Evolutionary conservation across 2,329 filamentous ascomycete genomes (phyloP).

Genomic region (Remersonia thermophila): DNA sequence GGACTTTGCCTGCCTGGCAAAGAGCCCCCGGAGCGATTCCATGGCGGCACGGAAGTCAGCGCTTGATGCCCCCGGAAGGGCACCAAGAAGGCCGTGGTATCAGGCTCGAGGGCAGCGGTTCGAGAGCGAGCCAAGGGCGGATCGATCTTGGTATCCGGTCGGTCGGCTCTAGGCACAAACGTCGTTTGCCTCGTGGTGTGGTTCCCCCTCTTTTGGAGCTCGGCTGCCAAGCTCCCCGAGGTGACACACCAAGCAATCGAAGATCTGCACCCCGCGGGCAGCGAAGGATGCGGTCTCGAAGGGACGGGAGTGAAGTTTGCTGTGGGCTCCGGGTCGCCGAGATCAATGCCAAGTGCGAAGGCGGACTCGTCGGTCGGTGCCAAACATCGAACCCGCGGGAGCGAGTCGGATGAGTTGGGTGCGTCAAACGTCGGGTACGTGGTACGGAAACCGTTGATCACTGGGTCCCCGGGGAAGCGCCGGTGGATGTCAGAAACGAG

Average conservation of each 20-base stretch:
- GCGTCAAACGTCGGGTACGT: too few relatives aligned
- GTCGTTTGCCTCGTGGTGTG: background rate
- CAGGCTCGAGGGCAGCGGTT: constrained; percentile 2
- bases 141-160: too few relatives aligned
- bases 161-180: too few relatives aligned
- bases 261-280: too few relatives aligned
- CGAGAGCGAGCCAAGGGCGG: background rate
- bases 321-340: background rate
- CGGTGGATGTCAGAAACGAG: too few relatives aligned
- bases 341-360: constrained; percentile 8
- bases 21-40: constrained; percentile 7
- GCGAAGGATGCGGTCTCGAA: background rate
- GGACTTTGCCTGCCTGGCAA: constrained; percentile 9
- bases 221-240: background rate
- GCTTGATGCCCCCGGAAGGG: constrained; percentile 7
- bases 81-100: constrained; percentile 6
- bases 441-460: too few relatives aligned
- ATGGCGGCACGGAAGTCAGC: constrained; percentile 1
- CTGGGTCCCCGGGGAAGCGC: too few relatives aligned
- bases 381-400: too few relatives aligned
- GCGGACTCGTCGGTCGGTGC: background rate
- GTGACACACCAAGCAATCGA: too few relatives aligned
- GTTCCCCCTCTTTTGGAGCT: background rate
- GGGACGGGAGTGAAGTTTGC: constrained; percentile 4
- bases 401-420: background rate